Conservation (phyloP, 106 monocot genomes). For the Dendrobium catenatum region DNA sequence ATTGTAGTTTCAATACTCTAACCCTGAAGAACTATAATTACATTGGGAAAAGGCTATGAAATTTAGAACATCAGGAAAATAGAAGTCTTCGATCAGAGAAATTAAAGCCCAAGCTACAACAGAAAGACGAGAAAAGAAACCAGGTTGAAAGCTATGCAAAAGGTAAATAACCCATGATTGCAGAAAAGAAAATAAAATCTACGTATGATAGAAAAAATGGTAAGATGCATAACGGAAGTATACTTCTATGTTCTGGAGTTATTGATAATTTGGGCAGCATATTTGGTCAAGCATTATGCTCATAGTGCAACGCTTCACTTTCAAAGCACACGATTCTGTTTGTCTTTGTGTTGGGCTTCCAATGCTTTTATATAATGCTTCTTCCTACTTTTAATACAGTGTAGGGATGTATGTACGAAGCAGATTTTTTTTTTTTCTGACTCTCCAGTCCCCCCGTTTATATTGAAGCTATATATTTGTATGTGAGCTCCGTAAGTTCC, state of each 20-base stretch:
- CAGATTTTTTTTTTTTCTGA: background rate
- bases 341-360: no score
- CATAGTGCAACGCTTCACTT: background rate
- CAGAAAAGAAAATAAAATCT: background rate
- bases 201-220: background rate
- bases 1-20: background rate
- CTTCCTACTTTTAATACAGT: background rate
- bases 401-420: background rate
- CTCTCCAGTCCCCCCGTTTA: background rate
- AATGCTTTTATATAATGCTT: no score
- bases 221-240: background rate
- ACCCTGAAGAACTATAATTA: no score
- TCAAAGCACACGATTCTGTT: no score
- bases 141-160: background rate
- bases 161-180: background rate
- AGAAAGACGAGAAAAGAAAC: background rate
- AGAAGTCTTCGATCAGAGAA: background rate
- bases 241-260: background rate
- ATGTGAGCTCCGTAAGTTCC: background rate
- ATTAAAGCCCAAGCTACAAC: background rate
- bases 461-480: background rate
- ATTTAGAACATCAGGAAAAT: background rate
- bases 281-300: background rate
- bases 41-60: no score
- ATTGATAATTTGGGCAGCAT: background rate